Base-by-base conservation (phyloP, 1,139 yeast genomes). In the Suhomyces bolitotheri region DNA sequence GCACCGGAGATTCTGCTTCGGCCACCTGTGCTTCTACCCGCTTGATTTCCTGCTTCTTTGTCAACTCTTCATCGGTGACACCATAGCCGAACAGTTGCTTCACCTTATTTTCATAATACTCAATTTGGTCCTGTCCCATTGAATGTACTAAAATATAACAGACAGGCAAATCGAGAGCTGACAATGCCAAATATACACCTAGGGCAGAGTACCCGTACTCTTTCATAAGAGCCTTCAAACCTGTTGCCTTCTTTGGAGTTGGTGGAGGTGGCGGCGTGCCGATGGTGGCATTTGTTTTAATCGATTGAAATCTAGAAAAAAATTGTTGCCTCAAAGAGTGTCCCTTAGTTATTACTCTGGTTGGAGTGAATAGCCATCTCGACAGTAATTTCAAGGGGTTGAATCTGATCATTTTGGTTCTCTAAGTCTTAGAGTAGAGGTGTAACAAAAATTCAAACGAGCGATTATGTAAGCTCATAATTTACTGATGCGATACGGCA, bases 121-220 rank as follows among this genome's bases (percentile, higher is more conserved):
- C 78, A 27, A 89, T 85, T 48, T 76, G 73, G 22, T 88, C 96
- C 47, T 82, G 85, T 16, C 98, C 97, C 51, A 84, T 64, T 0
- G 90, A 78, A 56, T 89, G 97, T 10, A 92, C 97, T 30, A 86
- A 54, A 14, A 84, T 50, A 54, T 82, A 92, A 56, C 95, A 87
- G 4, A 89, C 47, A 1, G 97, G 97, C 46, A 87, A 70, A 55
- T 92, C 98, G 27, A 92, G 58, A 17, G 73, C 68, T 2, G 87
- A 73, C 13, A 92, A 58, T 0, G 76, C 82, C 24, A 88, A 53
- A 54, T 92, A 92, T 0, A 92, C 89, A 10, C 88, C 96, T 14
- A 92, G 64, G 0, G 96, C 97, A 6, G 95, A 78, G 66, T 82
- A 87, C 1, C 99, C 99, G 58, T 92, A 92, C 55, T 85, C 84